Evolutionary conservation across 2,329 filamentous ascomycete species (phyloP).

Genomic region (Cephalotrichum gorgonifer): DNA sequence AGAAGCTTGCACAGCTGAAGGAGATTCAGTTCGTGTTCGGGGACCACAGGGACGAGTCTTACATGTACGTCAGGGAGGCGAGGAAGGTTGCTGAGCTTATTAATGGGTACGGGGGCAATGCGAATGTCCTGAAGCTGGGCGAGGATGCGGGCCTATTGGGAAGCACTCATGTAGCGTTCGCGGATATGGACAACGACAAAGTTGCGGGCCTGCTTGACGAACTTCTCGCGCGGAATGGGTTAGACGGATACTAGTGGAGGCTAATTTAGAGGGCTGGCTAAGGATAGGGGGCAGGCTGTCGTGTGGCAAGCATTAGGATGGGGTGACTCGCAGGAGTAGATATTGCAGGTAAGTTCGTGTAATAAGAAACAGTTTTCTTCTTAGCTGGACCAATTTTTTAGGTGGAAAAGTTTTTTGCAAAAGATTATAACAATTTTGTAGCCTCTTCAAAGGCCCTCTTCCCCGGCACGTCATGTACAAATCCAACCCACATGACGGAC

Average conservation of each 20-base stretch:
- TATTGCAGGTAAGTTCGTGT: too few species aligned
- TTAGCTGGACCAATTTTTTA: too few species aligned
- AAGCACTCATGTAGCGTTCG: slow-evolving; percentile 15
- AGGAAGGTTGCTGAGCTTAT: slow-evolving; percentile 12
- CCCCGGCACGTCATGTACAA: too few species aligned
- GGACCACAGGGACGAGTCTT: slow-evolving; percentile 10
- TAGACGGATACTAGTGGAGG: slow-evolving; percentile 11
- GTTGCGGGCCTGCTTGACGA: slow-evolving; percentile 13
- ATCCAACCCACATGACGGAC: too few species aligned
- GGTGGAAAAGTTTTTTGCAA: too few species aligned
- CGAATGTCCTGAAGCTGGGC: slow-evolving; percentile 14
- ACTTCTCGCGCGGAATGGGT: slow-evolving; percentile 9
- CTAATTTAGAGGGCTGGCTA: too few species aligned
- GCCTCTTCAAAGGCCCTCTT: too few species aligned
- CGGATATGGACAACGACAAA: slow-evolving; percentile 16
- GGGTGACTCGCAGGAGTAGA: too few species aligned
- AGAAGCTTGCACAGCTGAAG: slow-evolving; percentile 13
- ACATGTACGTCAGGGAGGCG: slow-evolving; percentile 9
- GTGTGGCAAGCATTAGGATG: too few species aligned
- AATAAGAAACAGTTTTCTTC: too few species aligned
- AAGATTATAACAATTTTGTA: too few species aligned
- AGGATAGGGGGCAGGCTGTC: too few species aligned
- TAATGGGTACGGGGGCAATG: slow-evolving; percentile 14
- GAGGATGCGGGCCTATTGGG: slow-evolving; percentile 13
- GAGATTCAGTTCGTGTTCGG: slow-evolving; percentile 18